Conservation (phyloP, 1,284 basidiomycete genomes). For the Austroboletus niveus region DNA sequence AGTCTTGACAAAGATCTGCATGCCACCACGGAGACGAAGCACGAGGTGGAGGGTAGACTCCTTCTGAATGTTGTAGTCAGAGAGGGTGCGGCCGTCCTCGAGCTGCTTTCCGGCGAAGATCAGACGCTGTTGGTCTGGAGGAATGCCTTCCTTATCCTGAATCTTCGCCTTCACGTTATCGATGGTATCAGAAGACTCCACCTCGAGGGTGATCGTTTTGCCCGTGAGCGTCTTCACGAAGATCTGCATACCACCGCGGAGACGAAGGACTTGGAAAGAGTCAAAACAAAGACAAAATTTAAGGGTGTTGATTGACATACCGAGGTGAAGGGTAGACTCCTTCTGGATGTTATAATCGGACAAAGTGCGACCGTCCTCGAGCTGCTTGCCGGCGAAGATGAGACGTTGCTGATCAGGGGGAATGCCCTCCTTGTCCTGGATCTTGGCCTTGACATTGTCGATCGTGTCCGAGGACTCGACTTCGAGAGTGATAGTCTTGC, state of each 20-base stretch:
- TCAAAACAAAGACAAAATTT: background rate
- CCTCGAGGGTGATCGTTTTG: slow-evolving; percentile 86
- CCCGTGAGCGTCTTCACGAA: slow-evolving; percentile 75
- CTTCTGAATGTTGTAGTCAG: slow-evolving; percentile 79
- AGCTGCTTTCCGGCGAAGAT: slow-evolving; percentile 85
- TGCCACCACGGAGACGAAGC: slow-evolving; percentile 49
- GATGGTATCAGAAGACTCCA: slow-evolving; percentile 88
- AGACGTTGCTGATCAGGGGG: slow-evolving; percentile 80
- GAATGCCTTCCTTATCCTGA: slow-evolving; percentile 82
- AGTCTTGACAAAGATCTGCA: slow-evolving; percentile 71
- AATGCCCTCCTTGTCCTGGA: slow-evolving; percentile 81
- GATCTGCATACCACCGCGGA: slow-evolving; percentile 76
- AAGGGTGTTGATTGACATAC: slow-evolving; percentile 17
- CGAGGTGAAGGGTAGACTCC: slow-evolving; percentile 68
- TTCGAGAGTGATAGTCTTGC: slow-evolving; percentile 94
- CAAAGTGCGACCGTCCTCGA: slow-evolving; percentile 81
- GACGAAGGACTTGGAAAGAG: slow-evolving; percentile 50
- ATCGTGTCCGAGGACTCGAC: slow-evolving; percentile 90
- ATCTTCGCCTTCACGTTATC: slow-evolving; percentile 88
- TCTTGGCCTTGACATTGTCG: slow-evolving; percentile 85
- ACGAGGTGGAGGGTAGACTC: slow-evolving; percentile 62
- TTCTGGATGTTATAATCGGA: slow-evolving; percentile 81
- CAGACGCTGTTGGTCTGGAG: slow-evolving; percentile 81
- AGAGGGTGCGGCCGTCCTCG: slow-evolving; percentile 73
- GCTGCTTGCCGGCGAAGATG: slow-evolving; percentile 85